Percentiles rank a stretch among this genome's conserved stretches.
Conservation (phyloP, 768 basidiomycete species). For the Suillus subaureus region DNA sequence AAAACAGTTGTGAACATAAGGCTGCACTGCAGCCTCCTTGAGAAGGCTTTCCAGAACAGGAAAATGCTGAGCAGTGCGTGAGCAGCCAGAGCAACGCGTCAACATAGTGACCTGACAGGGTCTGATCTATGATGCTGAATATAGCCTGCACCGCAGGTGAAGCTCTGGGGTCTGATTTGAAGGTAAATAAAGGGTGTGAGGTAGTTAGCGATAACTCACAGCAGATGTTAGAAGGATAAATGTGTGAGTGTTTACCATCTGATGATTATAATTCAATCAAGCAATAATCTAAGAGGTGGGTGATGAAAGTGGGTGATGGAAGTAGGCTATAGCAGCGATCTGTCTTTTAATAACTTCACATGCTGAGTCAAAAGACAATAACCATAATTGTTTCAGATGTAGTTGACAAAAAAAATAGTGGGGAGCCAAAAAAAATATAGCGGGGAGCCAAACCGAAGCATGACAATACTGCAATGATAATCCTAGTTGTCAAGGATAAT, state of each 20-base stretch:
- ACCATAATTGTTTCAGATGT: neutral
- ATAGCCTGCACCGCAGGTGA: slow-evolving; percentile 10
- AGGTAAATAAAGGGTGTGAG: neutral
- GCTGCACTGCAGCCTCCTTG: too few relatives aligned
- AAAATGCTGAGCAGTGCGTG: neutral
- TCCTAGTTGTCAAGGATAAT: neutral
- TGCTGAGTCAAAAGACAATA: neutral
- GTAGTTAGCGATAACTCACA: neutral
- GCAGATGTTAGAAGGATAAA: neutral
- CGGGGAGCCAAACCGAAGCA: neutral
- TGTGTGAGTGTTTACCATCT: slow-evolving; percentile 7
- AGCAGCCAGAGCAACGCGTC: neutral
- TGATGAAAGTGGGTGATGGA: neutral
- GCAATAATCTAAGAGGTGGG: too few relatives aligned
- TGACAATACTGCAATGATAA: too few relatives aligned
- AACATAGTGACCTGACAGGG: slow-evolving; percentile 9
- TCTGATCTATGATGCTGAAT: slow-evolving; percentile 4
- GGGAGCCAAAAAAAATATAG: too few relatives aligned
- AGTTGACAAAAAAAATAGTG: too few relatives aligned
- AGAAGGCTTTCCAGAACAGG: too few relatives aligned
- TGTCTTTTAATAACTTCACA: neutral
- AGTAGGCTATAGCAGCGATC: neutral
- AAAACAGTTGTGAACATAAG: too few relatives aligned
- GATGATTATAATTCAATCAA: too few relatives aligned
- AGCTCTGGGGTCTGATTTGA: slow-evolving; percentile 5